Base-by-base conservation (phyloP, 176 grass and related monocot species). In the Oryza brachyantha region DNA sequence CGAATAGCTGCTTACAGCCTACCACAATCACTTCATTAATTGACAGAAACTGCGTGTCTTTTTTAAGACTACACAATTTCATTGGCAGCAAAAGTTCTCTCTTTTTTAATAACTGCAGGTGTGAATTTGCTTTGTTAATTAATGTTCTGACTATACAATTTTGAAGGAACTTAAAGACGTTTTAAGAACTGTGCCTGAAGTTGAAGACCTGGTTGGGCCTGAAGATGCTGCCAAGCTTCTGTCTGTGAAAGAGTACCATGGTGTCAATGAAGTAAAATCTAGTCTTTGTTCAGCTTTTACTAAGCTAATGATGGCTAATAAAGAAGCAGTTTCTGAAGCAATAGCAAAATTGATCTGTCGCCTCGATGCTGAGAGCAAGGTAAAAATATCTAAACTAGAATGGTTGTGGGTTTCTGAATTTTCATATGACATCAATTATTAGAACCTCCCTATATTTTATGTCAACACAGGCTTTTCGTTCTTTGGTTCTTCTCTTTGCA, bases 151-250 rank as follows among this genome's bases (percentile, higher is more conserved):
- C 42, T 76, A 13, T 70, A 19, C 65, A 69, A 71, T 84, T 34
- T 10, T 78, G 41, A 41, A 97, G 95, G 95, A 97, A 70, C 79
- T 97, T 55, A 84, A 94, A 70, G 85, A 94, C 76, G 76, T 94
- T 14, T 73, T 97, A 73, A 83, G 76, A 40, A 85, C 84, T 71
- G 83, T 94, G 45, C 95, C 95, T 79, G 95, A 97, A 72, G 29
- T 97, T 41, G 61, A 36, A 80, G 83, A 75, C 10, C 79, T 94
- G 32, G 38, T 94, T 74, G 91, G 89, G 25, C 63, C 64, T 64
- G 88, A 87, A 78, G 79, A 93, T 75, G 84, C 50, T 52, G 54
- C 24, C 46, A 85, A 91, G 78, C 36, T 93, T 63, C 79, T 97
- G 80, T 69, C 52, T 42, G 3, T 79, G 9, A 72, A 85, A 70